A percentile compares a stretch with the other conserved stretches of the same genome.
Conservation (phyloP, 768 basidiomycete genomes). For the Imleria badia region DNA sequence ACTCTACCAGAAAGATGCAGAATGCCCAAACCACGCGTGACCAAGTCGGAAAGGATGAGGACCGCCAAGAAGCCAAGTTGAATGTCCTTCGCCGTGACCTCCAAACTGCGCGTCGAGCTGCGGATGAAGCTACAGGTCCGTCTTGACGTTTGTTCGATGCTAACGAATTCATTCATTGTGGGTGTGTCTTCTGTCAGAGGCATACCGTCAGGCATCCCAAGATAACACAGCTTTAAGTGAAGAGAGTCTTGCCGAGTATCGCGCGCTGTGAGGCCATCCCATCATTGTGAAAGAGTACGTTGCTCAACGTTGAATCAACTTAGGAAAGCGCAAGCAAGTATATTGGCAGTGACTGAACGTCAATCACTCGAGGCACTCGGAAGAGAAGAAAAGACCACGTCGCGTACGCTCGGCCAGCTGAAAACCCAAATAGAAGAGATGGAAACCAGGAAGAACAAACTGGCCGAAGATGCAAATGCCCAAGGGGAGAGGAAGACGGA, state of each 20-base stretch:
- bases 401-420: slow-evolving; percentile 61
- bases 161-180: not conserved
- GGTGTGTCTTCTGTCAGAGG: slow-evolving; percentile 48
- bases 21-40: slow-evolving; percentile 65
- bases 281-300: not conserved
- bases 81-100: slow-evolving; percentile 64
- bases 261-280: slow-evolving; percentile 18
- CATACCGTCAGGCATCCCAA: slow-evolving; percentile 68
- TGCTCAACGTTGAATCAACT: slow-evolving; percentile 4
- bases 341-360: slow-evolving; percentile 83
- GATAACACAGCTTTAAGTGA: slow-evolving; percentile 77
- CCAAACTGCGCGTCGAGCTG: slow-evolving; percentile 59
- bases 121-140: slow-evolving; percentile 78
- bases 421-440: slow-evolving; percentile 69
- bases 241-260: slow-evolving; percentile 84
- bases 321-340: slow-evolving; percentile 78
- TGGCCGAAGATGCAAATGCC: slow-evolving; percentile 50
- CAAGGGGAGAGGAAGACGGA: slow-evolving; percentile 56
- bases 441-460: slow-evolving; percentile 53
- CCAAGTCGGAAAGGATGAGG: slow-evolving; percentile 60
- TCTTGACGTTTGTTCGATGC: not conserved
- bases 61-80: slow-evolving; percentile 52
- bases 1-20: slow-evolving; percentile 74
- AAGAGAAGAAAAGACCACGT: slow-evolving; percentile 78
- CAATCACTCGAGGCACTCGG: slow-evolving; percentile 78